Conservation (phyloP, 2,329 filamentous ascomycete genomes). For the Fusarium pininemorale region DNA sequence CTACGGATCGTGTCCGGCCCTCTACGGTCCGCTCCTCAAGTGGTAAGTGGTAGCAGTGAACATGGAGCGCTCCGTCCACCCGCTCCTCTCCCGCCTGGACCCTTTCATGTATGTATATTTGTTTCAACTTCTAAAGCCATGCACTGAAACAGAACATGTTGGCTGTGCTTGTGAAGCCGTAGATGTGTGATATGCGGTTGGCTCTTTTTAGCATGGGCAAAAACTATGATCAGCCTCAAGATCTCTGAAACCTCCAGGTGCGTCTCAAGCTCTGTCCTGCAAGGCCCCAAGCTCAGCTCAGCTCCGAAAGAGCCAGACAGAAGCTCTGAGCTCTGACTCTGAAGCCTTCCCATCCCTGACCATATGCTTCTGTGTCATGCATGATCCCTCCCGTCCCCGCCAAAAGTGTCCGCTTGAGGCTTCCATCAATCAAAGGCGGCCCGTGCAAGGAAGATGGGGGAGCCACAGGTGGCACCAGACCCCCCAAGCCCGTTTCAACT, state of each 20-base stretch:
- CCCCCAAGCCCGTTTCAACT: slow-evolving; percentile 21
- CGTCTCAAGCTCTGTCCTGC: slow-evolving; percentile 24
- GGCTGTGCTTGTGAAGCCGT: not conserved
- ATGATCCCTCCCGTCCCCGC: slow-evolving; percentile 36
- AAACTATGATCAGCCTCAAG: slow-evolving; percentile 18
- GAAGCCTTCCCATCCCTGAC: slow-evolving; percentile 16
- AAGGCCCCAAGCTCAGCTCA: slow-evolving; percentile 17
- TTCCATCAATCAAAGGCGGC: slow-evolving; percentile 30
- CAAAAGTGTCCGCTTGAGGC: slow-evolving; percentile 14
- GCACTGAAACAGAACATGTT: not conserved
- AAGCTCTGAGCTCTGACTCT: slow-evolving; percentile 4
- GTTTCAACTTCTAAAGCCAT: not conserved
- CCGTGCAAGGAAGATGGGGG: slow-evolving; percentile 31
- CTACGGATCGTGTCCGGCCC: slow-evolving; percentile 35
- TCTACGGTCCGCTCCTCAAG: slow-evolving; percentile 40
- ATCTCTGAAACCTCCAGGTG: slow-evolving; percentile 23
- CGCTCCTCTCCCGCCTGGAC: slow-evolving; percentile 20
- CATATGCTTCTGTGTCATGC: slow-evolving; percentile 35
- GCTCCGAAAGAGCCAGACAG: slow-evolving; percentile 7
- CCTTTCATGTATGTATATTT: not conserved
- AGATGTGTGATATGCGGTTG: not conserved
- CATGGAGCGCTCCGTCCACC: slow-evolving; percentile 18
- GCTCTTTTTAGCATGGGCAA: not conserved
- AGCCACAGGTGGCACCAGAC: slow-evolving; percentile 33
- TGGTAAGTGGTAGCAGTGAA: slow-evolving; percentile 7